Evolutionary conservation across 1,284 basidiomycete genomes (phyloP).

Genomic region (Tausonia pullulans): DNA sequence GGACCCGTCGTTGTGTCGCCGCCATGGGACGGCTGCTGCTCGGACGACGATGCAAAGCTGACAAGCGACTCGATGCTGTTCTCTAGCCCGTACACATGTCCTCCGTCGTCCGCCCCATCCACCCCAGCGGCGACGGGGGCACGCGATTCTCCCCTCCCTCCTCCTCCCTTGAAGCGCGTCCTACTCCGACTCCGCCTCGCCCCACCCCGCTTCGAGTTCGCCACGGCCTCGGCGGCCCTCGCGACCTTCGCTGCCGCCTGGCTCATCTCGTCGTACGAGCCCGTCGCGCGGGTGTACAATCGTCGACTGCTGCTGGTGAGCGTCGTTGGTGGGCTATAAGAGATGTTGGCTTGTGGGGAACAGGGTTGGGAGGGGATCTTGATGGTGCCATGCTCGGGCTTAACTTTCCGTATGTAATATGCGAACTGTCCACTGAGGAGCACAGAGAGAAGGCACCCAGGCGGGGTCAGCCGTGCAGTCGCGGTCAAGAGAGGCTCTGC

Average conservation of each 20-base stretch:
- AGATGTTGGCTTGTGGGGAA: too few relatives aligned
- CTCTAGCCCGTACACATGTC: slow-evolving; percentile 12
- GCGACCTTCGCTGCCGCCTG: slow-evolving; percentile 31
- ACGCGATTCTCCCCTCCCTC: slow-evolving; percentile 8
- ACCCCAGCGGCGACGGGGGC: slow-evolving; percentile 1
- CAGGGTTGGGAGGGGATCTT: too few relatives aligned
- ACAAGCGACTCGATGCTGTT: slow-evolving; percentile 15
- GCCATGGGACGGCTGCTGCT: not conserved
- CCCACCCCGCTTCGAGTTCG: not conserved
- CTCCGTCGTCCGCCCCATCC: slow-evolving; percentile 2
- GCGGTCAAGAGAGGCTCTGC: too few relatives aligned
- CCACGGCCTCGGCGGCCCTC: slow-evolving; percentile 32
- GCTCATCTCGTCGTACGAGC: slow-evolving; percentile 29
- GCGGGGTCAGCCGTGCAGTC: too few relatives aligned
- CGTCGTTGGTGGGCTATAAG: too few relatives aligned
- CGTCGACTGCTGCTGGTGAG: not conserved
- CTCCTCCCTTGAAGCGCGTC: not conserved
- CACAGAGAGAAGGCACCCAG: too few relatives aligned
- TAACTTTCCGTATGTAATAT: too few relatives aligned
- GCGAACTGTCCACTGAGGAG: not conserved
- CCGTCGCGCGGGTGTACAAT: not conserved
- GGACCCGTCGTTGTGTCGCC: too few relatives aligned
- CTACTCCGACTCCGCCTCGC: slow-evolving; percentile 18
- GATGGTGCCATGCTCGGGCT: too few relatives aligned
- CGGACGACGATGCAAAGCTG: not conserved